Conservation (phyloP, 345 rosid genomes). For the Rhizophora mangle region DNA sequence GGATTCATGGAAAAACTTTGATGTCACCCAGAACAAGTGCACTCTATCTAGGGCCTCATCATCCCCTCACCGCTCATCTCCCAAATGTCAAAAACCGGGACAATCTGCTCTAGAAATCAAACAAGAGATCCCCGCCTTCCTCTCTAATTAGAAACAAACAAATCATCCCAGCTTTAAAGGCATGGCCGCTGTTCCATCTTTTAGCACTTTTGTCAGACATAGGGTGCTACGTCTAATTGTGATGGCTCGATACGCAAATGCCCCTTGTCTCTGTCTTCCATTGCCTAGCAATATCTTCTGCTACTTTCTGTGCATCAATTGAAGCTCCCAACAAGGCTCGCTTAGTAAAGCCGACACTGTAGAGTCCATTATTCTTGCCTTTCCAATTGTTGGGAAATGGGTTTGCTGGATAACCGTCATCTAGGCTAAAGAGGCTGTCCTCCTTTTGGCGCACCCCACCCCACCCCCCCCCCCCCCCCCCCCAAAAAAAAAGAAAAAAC, state of each 20-base stretch:
- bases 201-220: background rate
- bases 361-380: slow-evolving; percentile 33
- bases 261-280: slow-evolving; percentile 28
- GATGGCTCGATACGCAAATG: slow-evolving; percentile 8
- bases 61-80: too few species aligned
- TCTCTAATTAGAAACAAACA: too few species aligned
- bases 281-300: slow-evolving; percentile 25
- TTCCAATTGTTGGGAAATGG: slow-evolving; percentile 35
- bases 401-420: slow-evolving; percentile 15
- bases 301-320: slow-evolving; percentile 33
- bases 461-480: too few species aligned
- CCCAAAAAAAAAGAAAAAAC: background rate
- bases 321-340: slow-evolving; percentile 32
- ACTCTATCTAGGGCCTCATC: too few species aligned
- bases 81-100: too few species aligned
- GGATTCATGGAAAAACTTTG: too few species aligned
- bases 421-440: slow-evolving; percentile 23
- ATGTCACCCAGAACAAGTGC: too few species aligned
- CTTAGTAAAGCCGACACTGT: slow-evolving; percentile 30
- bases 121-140: too few species aligned
- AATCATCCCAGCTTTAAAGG: too few species aligned
- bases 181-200: background rate
- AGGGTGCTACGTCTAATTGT: background rate
- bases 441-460: slow-evolving; percentile 14
- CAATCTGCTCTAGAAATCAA: too few species aligned